These are phyloP conservation scores for Phenoliferia sp. DNA, from an alignment of 1,284 basidiomycete species.

Conservation along the genomic window DNA sequence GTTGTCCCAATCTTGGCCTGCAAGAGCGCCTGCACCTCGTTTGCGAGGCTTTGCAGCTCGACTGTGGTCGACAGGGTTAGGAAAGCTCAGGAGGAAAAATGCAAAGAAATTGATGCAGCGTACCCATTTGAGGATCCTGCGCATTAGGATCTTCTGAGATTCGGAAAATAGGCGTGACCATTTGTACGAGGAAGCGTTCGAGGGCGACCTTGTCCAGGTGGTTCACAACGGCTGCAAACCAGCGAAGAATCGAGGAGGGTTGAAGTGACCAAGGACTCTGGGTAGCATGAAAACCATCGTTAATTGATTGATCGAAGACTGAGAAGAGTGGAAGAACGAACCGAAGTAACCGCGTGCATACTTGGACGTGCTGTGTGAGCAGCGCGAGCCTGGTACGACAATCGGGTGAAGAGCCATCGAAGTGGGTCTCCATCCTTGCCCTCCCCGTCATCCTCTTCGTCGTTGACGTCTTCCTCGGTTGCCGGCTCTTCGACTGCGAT, in stretches of 20 bases:
- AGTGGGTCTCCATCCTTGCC: slow-evolving; percentile 56
- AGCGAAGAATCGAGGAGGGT: slow-evolving; percentile 74
- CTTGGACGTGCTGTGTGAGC: slow-evolving; percentile 47
- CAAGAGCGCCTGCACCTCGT: slow-evolving; percentile 82
- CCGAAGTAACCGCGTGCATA: slow-evolving; percentile 37
- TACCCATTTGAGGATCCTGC: slow-evolving; percentile 73
- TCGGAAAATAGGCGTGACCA: slow-evolving; percentile 80
- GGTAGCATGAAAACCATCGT: not conserved
- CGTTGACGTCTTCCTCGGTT: slow-evolving; percentile 29
- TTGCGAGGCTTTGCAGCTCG: slow-evolving; percentile 72
- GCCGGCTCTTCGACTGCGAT: not conserved
- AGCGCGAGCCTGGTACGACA: slow-evolving; percentile 73
- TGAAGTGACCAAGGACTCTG: slow-evolving; percentile 70
- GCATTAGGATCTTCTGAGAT: slow-evolving; percentile 74
- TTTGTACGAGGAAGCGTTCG: slow-evolving; percentile 70
- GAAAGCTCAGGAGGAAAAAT: not conserved
- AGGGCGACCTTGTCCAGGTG: slow-evolving; percentile 58
- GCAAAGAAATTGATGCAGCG: slow-evolving; percentile 40
- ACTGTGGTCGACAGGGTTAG: slow-evolving; percentile 48
- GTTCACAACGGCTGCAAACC: slow-evolving; percentile 86
- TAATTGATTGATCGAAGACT: not conserved
- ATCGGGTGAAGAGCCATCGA: slow-evolving; percentile 86
- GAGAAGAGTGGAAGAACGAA: slow-evolving; percentile 15
- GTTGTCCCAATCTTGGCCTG: slow-evolving; percentile 79
- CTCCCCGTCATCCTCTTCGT: slow-evolving; percentile 38